Base-by-base conservation (phyloP, 371 early-diverging fungal species). In the Rhizopus sp. region DNA sequence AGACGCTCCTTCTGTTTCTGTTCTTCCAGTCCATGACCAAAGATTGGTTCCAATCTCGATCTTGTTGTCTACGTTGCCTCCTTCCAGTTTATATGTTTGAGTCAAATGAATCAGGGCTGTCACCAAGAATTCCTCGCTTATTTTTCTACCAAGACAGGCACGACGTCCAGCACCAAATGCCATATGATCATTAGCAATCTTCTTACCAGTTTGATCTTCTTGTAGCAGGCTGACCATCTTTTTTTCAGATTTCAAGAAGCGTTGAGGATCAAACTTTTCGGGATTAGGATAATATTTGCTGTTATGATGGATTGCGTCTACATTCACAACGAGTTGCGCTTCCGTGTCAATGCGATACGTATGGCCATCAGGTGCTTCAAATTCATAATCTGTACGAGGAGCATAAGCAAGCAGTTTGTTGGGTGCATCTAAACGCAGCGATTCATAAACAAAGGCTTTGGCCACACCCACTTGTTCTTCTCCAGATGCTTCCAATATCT, bases 101-200 rank as follows among this genome's bases (percentile, higher is more conserved):
- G 60, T 50, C 0, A 70, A 32, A n/a, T 57, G 66, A 4, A 52
- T 33, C 15, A 68, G 35, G 1, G 45, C 17, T 31, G 58, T 23
- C 0, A 59, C 54, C 53, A 72, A 50, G 1, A 63, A 51, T 3
- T 55, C 57, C 17, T 65, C 64, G 35, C 69, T 68, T 12, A 51
- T 49, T 42, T 57, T 53, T 3, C 50, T 55, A 16, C 63, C 72
- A 17, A 68, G 52, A 47, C 72, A 72, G 10, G 56, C 57, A 41
- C 72, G 72, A 50, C 69, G 65, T 33, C 72, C 72, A 52, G 72
- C 66, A 48, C 72, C 72, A 42, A 72, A 72, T 8, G 72, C 72
- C 57, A 72, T 51, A 59, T 68, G 69, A 59, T 72, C 72, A 3
- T 58, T 51, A 7, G 62, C 66, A 13, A 56, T 39, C 23, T 58